Base-by-base conservation (phyloP, 805 yeast species). In the Cyberlindnera samutprakarnensis region DNA sequence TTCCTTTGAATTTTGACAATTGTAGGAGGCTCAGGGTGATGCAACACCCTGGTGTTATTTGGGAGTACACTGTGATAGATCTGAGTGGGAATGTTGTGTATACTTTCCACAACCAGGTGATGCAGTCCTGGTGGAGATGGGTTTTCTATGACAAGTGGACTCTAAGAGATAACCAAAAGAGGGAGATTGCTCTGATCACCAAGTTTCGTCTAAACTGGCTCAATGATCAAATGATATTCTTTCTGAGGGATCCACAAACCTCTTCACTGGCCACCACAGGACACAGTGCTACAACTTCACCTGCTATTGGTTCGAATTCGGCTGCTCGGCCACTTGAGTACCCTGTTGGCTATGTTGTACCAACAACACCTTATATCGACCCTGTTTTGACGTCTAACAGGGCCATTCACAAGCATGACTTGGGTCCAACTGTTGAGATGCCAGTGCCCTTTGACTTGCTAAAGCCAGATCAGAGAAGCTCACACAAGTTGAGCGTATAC, bases 341-440 rank as follows among this genome's bases (percentile, higher is more conserved):
- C 15, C 29, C 29, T 7, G 12, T n/a, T 7, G 13, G 14, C 12
- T 14, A 27, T 18, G 16, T 17, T 14, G n/a, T 27, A n/a, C 12
- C 29, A n/a, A 18, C 18, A 7, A 27, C 29, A 17, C 29, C 29
- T 6, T 44, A 41, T 26, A 27, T 43, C 27, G 49, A 43, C n/a
- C 35, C 44, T 9, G 18, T 32, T 23, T 15, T 44, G n/a, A 27
- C 13, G 9, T 14, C n/a, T n/a, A 44, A 44, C 23, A 12, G 6
- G 3, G 3, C 17, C 15, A 25, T 36, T 10, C 15, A 14, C 2
- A 19, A 17, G 16, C 16, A 16, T 6, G 37, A 28, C 5, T 20
- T 37, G n/a, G 41, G 38, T 4, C 22, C n/a, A 7, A 13, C 24
- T 16, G 27, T 22, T 15, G 27, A 30, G 22, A 23, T 30, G 27